phyloP scores from a whole-genome alignment of 2,329 filamentous ascomycete species.

The Aspergillus carbonarius region DNA sequence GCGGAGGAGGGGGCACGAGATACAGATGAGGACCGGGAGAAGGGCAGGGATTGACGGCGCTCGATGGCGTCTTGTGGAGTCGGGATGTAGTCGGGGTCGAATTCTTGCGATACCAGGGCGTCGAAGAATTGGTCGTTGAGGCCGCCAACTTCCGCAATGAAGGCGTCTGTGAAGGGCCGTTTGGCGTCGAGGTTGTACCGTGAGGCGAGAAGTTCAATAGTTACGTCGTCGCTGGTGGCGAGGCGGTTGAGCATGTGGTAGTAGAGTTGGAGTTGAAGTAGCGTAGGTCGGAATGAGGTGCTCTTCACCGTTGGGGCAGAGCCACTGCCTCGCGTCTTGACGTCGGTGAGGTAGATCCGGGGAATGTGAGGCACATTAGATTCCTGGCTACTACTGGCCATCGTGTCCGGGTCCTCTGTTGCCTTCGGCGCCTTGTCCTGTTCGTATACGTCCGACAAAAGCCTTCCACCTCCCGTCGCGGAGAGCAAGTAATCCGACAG shows the following conservation, averaged over 20 bases:
- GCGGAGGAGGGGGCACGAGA: slow-evolving; percentile 23
- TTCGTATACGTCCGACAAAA: slow-evolving; percentile 33
- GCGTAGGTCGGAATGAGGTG: slow-evolving; percentile 68
- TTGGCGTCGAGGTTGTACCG: slow-evolving; percentile 69
- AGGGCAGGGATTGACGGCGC: neutral
- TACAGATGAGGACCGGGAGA: slow-evolving; percentile 9
- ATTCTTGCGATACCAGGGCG: slow-evolving; percentile 32
- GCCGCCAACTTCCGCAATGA: slow-evolving; percentile 71
- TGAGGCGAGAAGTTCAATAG: slow-evolving; percentile 66
- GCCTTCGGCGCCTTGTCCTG: slow-evolving; percentile 10
- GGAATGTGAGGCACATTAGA: slow-evolving; percentile 27
- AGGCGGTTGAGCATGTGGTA: slow-evolving; percentile 79
- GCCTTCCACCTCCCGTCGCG: slow-evolving; percentile 36
- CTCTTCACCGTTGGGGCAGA: slow-evolving; percentile 60
- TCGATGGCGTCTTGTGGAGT: slow-evolving; percentile 24
- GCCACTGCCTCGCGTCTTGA: slow-evolving; percentile 74
- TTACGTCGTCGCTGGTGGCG: slow-evolving; percentile 63
- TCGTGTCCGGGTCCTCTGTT: slow-evolving; percentile 7
- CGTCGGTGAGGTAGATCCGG: slow-evolving; percentile 74
- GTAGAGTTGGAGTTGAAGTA: slow-evolving; percentile 87
- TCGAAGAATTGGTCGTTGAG: slow-evolving; percentile 68
- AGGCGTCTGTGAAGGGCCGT: slow-evolving; percentile 70
- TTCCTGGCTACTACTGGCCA: slow-evolving; percentile 14
- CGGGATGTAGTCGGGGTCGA: slow-evolving; percentile 27
- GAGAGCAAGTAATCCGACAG: slow-evolving; percentile 47